Percentiles rank a stretch among this genome's conserved stretches.
phyloP scores from a whole-genome alignment of 2,329 filamentous ascomycete species.

The Cadophora malorum region DNA sequence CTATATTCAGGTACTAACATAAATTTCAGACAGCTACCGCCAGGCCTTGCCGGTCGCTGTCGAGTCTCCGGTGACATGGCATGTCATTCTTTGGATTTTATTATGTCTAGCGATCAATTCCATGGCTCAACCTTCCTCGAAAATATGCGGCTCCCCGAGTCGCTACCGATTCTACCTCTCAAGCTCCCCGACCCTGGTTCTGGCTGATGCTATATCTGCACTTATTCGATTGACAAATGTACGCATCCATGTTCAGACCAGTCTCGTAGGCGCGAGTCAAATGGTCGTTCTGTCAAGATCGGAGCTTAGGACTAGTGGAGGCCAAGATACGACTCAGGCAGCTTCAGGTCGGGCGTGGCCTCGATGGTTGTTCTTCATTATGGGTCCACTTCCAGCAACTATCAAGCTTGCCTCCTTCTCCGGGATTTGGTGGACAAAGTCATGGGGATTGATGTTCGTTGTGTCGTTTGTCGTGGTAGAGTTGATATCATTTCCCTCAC shows the following conservation, averaged over 20 bases:
- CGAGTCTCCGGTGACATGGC: conserved; percentile 30
- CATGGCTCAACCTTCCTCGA: conserved; percentile 34
- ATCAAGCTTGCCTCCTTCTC: conserved; percentile 33
- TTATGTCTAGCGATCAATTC: conserved; percentile 32
- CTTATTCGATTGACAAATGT: conserved; percentile 20
- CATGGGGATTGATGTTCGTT: conserved; percentile 30
- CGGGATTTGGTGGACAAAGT: conserved; percentile 27
- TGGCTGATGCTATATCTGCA: conserved; percentile 26
- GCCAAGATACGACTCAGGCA: neutral
- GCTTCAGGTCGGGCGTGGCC: conserved; percentile 19
- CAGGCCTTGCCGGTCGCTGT: neutral
- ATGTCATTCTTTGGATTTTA: conserved; percentile 33
- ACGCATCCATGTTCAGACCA: neutral
- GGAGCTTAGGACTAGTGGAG: neutral
- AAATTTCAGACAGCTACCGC: neutral
- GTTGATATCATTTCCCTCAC: conserved; percentile 2
- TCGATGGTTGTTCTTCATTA: conserved; percentile 30
- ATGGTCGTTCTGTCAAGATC: neutral
- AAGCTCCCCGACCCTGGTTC: conserved; percentile 31
- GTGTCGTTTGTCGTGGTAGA: conserved; percentile 25
- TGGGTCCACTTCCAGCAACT: conserved; percentile 25
- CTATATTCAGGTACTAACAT: neutral
- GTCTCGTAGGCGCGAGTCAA: neutral
- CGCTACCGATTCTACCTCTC: conserved; percentile 29
- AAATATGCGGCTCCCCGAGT: conserved; percentile 23